Evolutionary conservation across 2,329 filamentous ascomycete genomes (phyloP), one percentile per base, ranked within the genome.

Genomic region (Esteya vermicola): DNA sequence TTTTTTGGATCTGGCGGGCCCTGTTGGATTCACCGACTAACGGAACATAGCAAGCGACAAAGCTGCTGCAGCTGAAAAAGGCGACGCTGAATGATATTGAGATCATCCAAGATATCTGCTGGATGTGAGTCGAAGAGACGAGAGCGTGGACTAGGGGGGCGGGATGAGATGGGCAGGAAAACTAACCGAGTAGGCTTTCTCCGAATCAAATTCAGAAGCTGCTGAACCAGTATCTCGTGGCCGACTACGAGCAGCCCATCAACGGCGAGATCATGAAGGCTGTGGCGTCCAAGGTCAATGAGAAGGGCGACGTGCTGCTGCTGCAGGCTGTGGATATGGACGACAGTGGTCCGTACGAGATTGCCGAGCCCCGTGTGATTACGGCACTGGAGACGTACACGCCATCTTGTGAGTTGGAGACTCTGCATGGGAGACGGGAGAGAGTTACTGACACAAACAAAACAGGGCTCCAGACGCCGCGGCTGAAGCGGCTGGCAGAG

Each of bases 181-280:
- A 9, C 31, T 13, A 5, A 13, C 19, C 30, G 6, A 27, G 14
- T 45, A 91, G 84, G 84, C 74, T 98, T 39, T 95, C 89, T 2
- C 91, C 91, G 39, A 96, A 95, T 63, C 91, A 98, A 61, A 98
- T 98, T 47, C 91, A 98, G 62, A 98, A 98, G 67, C 75, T 98
- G 26, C 71, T 98, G 49, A 98, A 98, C 63, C 91, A 98, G 61
- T 98, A 98, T 57, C 75, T 98, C 36, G 89, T 98, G 42, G 91
- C 91, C 44, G 91, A 98, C 62, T 98, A 98, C 60, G 91, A 98
- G 63, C 91, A 96, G 63, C 91, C 91, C 28, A 98, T 98, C 62
- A 96, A 98, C 54, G 91, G 89, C 56, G 91, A 98, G 60, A 98
- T 98, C 57, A 98, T 98, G 91, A 98, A 98, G 67, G 91, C 91